Base-by-base conservation (phyloP, 2,329 filamentous ascomycete species). In the Colletotrichum echinochloae region DNA sequence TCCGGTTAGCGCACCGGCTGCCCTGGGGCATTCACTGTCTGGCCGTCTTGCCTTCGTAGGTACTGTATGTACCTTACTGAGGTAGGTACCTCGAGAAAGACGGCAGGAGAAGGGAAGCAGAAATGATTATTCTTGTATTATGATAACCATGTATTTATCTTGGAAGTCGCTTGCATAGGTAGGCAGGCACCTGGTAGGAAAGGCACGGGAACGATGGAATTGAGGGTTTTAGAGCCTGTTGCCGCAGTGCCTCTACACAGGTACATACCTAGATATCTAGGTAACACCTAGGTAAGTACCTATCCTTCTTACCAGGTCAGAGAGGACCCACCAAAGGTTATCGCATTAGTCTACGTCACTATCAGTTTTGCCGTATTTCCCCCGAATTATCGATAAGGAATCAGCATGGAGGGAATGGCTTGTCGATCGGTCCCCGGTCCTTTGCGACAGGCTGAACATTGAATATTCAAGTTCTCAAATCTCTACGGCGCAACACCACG, bases 351-450 rank as follows among this genome's bases (percentile, higher is more conserved):
- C 51, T 56, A 63, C 67, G 63, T 70, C 67, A 61, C 57, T 66
- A 73, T 73, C 71, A 49, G 16, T 69, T 72, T 30, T 35, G 52
- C 71, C 71, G 71, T 14, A 9, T 8, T 63, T 69, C 20, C 46
- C 23, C 71, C 71, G 69, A 0, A 20, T 33, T 66, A 73, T 73
- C 71, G 71, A 60, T 65, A 52, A 51, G 57, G 8, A 63, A 59
- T 52, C 44, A 52, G 67, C 63, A 30, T 35, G 23, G 37, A 67
- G 57, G 64, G 56, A 61, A 59, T 63, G 63, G 23, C 26, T 60
- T 26, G 56, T 51, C 46, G 26, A 54, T 41, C 60, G n/a, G 54
- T 28, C 20, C 51, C 49, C 20, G 54, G 44, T 5, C 51, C 20
- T 59, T 59, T 72, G 70, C 70, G 70, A 70, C 64, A 30, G 57